Base-by-base conservation (phyloP, 2,329 filamentous ascomycete genomes). In the Claviceps paspali region DNA sequence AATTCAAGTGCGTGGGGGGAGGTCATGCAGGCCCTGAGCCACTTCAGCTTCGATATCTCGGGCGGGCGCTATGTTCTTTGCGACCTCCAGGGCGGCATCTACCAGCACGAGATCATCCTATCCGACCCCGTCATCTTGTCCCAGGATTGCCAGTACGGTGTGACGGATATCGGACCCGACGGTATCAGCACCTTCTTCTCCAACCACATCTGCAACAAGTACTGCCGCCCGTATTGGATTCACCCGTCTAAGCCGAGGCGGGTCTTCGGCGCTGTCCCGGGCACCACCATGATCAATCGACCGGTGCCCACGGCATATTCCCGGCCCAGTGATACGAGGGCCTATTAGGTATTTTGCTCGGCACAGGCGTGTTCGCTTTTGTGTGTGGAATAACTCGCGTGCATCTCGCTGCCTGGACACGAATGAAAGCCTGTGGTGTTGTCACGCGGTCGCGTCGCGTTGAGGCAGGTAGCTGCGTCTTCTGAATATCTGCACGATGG, bases 81-180 rank as follows among this genome's bases (percentile, higher is more conserved):
- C 43, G 61, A 64, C 42, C 49, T 64, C 2, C 59, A 64, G 41
- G 62, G 62, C 21, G 61, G 60, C 29, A 43, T 56, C 21, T 62
- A 63, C 47, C 47, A 44, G 29, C 26, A 49, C 9, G 50, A 52
- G 33, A 44, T 55, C 31, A 47, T 61, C 29, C 52, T 64, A 26
- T 56, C 61, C 0, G 59, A 64, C 44, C 61, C 60, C 0, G 60
- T 59, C 37, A 61, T 64, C 39, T 42, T 64, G 33, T 63, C 62
- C 1, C 53, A 46, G 6, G 47, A 34, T 4, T 44, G 50, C n/a
- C 46, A 57, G 7, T 62, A 56, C 33, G 59, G 60, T 15, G 51
- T 56, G 17, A 55, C 59, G 1, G 61, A 63, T 36, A 50, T 64
- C 5, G 60, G 60, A 3, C 42, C 50, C 5, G 35, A 51, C 0